Conservation (phyloP, 176 grass and related monocot genomes). For the Musa beccarii region DNA sequence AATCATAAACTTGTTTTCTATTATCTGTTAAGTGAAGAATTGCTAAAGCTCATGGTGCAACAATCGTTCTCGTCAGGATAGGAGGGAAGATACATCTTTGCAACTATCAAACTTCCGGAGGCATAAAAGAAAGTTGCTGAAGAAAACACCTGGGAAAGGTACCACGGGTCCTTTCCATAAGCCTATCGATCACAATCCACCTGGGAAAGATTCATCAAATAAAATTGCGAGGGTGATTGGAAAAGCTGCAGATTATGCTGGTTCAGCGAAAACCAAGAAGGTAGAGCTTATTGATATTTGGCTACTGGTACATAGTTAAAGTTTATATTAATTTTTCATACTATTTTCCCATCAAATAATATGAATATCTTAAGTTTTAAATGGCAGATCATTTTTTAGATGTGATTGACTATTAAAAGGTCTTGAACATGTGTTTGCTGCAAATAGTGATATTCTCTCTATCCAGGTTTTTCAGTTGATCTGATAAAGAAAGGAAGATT, state of each 20-base stretch:
- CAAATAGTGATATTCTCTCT: not conserved
- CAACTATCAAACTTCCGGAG: conserved; percentile 69
- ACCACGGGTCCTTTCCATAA: conserved; percentile 48
- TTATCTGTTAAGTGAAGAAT: conserved; percentile 5
- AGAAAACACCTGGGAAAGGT: conserved; percentile 61
- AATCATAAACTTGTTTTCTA: conserved; percentile 22
- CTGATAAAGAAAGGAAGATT: too few species aligned
- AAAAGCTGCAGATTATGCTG: conserved; percentile 83
- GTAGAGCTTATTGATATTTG: conserved; percentile 22
- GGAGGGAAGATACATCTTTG: conserved; percentile 81
- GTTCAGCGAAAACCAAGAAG: conserved; percentile 67
- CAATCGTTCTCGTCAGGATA: conserved; percentile 48
- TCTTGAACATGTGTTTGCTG: not conserved
- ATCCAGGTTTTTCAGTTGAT: too few species aligned
- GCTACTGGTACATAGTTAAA: not conserved
- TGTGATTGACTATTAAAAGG: not conserved
- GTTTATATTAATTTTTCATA: not conserved
- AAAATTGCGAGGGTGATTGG: conserved; percentile 76
- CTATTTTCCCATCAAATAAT: not conserved
- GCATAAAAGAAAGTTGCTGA: conserved; percentile 77
- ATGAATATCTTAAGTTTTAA: not conserved
- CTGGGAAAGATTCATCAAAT: conserved; percentile 76
- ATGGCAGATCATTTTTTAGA: not conserved
- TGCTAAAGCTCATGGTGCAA: conserved; percentile 7
- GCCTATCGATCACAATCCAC: conserved; percentile 73